These are phyloP conservation scores for Neurospora sp. DNA, from an alignment of 495 filamentous ascomycete genomes.

Conservation along the genomic window DNA sequence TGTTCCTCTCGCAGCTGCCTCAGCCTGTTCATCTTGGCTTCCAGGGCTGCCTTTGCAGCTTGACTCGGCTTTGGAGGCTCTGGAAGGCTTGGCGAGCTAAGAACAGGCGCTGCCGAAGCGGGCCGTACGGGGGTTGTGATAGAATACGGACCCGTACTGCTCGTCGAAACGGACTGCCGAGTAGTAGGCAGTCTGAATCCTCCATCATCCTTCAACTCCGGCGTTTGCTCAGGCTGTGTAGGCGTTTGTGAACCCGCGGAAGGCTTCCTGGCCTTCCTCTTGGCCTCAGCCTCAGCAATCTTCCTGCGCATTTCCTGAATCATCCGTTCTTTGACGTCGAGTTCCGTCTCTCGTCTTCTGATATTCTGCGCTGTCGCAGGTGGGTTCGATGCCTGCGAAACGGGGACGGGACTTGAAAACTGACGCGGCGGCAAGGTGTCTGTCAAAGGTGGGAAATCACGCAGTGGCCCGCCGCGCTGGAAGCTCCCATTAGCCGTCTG, in stretches of 20 bases:
- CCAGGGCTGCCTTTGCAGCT: slow-evolving; percentile 28
- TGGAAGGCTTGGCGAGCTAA: slow-evolving; percentile 9
- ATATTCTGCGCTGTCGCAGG: slow-evolving; percentile 11
- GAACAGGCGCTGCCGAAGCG: neutral
- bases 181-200: neutral
- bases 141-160: slow-evolving; percentile 1
- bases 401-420: slow-evolving; percentile 28
- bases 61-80: slow-evolving; percentile 11
- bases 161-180: neutral
- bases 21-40: slow-evolving; percentile 40
- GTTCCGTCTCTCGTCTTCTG: slow-evolving; percentile 35
- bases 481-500: slow-evolving; percentile 12
- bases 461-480: slow-evolving; percentile 25
- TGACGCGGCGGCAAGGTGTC: slow-evolving; percentile 28
- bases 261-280: slow-evolving; percentile 34
- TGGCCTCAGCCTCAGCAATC: slow-evolving; percentile 68
- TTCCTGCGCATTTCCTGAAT: slow-evolving; percentile 66
- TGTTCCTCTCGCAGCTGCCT: slow-evolving; percentile 47
- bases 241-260: slow-evolving; percentile 15
- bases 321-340: slow-evolving; percentile 54
- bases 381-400: slow-evolving; percentile 23
- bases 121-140: neutral
- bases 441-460: slow-evolving; percentile 36
- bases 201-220: slow-evolving; percentile 23
- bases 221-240: slow-evolving; percentile 19